phyloP scores from a whole-genome alignment of 257 asterid species.

The Lithospermum erythrorhizon region DNA sequence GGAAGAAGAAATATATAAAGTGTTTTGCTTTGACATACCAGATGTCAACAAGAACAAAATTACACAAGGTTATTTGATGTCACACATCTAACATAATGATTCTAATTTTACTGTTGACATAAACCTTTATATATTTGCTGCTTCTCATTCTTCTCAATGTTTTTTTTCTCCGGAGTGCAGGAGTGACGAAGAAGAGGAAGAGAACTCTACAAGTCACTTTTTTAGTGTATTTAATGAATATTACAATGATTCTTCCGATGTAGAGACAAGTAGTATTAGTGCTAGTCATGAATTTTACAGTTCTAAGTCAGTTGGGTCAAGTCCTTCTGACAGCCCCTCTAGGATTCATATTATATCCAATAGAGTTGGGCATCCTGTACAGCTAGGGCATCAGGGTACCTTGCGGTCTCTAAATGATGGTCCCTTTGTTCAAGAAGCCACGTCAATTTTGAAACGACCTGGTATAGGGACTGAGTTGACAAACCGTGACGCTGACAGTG shows the following conservation, averaged over 20 bases:
- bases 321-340: constrained; percentile 82
- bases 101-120: neutral
- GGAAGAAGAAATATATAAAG: no score
- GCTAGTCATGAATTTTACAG: constrained; percentile 51
- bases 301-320: constrained; percentile 58
- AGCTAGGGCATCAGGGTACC: constrained; percentile 43
- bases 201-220: constrained; percentile 40
- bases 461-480: constrained; percentile 35
- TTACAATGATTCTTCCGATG: constrained; percentile 52
- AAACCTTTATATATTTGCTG: neutral
- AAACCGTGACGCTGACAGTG: constrained; percentile 27
- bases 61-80: neutral
- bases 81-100: neutral
- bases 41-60: no score
- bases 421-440: constrained; percentile 36
- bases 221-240: constrained; percentile 43
- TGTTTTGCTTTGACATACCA: no score
- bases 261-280: constrained; percentile 73
- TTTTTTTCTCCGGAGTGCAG: constrained; percentile 28
- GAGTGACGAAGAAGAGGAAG: constrained; percentile 77
- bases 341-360: constrained; percentile 42
- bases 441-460: constrained; percentile 44
- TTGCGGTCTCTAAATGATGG: constrained; percentile 27
- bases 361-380: constrained; percentile 52
- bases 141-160: neutral